Base-by-base conservation (phyloP, 129 eudicot species). In the Pulicaria dysenterica region DNA sequence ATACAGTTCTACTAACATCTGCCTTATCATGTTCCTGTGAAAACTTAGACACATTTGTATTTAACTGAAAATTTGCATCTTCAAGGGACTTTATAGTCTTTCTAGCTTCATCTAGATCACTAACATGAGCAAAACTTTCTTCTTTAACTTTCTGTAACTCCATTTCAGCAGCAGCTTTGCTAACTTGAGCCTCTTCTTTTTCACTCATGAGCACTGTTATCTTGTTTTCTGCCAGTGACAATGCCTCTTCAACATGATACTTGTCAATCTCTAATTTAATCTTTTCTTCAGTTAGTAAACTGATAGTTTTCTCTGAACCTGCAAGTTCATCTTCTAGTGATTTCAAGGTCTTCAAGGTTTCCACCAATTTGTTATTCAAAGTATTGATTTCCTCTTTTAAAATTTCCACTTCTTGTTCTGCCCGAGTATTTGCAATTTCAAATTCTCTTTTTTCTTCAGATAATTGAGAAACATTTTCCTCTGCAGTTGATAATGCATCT, bases 41-140 rank as follows among this genome's bases (percentile, higher is more conserved):
- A 54, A 88, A 84, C 53, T 53, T 51, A 74, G 93, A 76, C 41
- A 79, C 53, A 54, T 83, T 84, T 56, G 81, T 83, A 60, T 90
- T 86, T 72, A 85, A 68, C 9, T 86, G 79, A 71, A 81, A 69
- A 45, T 81, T 75, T 64, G 87, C 79, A 53, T 90, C 89, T 80
- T 95, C 99, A 69, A 84, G 97, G 61, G 84, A 82, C 82, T 62
- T 81, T 67, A 90, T 84, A 54, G 86, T 86, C 67, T 61, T 65
- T 6, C 82, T 79, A 71, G 97, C 94, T 59, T 84, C 88, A 62
- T 80, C 73, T 36, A 90, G 85, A 75, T 81, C 85, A 64, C 66
- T 69, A 50, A 77, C 72, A 64, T 84, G 82, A 63, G 45, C 42
- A 56, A 86, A 68, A 63, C 78, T 61, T 60, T 88, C 97, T 63